These are phyloP conservation scores for Linum usitatissimum DNA, from an alignment of 345 rosid genomes.

Conservation along the genomic window DNA sequence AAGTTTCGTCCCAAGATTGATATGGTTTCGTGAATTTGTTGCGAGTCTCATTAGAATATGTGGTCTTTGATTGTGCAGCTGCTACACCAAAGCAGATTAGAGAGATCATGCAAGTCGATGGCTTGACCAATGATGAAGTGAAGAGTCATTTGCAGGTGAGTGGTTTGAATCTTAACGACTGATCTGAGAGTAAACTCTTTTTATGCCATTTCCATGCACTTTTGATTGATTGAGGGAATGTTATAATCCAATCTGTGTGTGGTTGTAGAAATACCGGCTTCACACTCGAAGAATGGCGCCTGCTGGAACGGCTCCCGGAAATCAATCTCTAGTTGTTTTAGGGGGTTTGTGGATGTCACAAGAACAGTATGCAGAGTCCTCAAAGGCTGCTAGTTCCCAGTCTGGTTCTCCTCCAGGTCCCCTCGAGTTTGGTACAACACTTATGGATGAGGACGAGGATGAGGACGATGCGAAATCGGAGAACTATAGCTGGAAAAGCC, in stretches of 20 bases:
- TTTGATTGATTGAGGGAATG: background rate
- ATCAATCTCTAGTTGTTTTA: slow-evolving; percentile 38
- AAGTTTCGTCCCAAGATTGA: background rate
- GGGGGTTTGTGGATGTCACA: slow-evolving; percentile 52
- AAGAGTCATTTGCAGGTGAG: slow-evolving; percentile 95
- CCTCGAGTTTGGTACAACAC: slow-evolving; percentile 46
- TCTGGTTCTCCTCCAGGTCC: slow-evolving; percentile 83
- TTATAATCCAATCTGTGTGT: slow-evolving; percentile 1
- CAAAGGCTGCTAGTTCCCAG: slow-evolving; percentile 42
- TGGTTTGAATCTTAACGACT: background rate
- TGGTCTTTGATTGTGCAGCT: slow-evolving; percentile 31
- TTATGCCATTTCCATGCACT: background rate
- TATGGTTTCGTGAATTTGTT: background rate
- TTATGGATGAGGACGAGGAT: slow-evolving; percentile 55
- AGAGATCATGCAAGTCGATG: slow-evolving; percentile 91
- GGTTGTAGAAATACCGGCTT: slow-evolving; percentile 71
- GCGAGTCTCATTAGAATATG: background rate
- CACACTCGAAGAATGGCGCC: slow-evolving; percentile 41
- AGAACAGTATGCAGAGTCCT: slow-evolving; percentile 41
- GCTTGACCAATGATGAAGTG: slow-evolving; percentile 94
- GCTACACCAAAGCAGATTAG: slow-evolving; percentile 97
- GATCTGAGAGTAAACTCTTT: background rate
- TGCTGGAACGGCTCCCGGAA: slow-evolving; percentile 29
- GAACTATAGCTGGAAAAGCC: slow-evolving; percentile 52
- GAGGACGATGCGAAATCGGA: slow-evolving; percentile 62